These are phyloP conservation scores for Aspergillus glaucus DNA, from an alignment of 2,329 filamentous ascomycete genomes.

Conservation along the genomic window DNA sequence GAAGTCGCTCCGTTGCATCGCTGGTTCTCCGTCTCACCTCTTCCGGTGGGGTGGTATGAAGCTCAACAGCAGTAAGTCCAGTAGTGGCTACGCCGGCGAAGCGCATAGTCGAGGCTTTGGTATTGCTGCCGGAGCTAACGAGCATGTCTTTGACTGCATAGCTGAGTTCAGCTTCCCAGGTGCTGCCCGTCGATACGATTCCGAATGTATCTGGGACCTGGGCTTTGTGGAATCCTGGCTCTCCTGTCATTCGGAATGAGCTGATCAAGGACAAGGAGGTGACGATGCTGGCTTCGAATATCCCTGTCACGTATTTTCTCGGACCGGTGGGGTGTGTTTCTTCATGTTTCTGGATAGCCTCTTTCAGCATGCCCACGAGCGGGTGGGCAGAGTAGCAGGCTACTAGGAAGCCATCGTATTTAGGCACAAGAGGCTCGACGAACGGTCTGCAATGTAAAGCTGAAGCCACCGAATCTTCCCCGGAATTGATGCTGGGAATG, in stretches of 20 bases:
- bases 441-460: constrained; percentile 56
- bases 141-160: constrained; percentile 61
- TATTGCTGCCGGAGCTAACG: constrained; percentile 39
- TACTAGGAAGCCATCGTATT: constrained; percentile 69
- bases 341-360: constrained; percentile 29
- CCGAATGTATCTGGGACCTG: constrained; percentile 56
- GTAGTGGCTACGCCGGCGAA: constrained; percentile 81
- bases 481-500: constrained; percentile 73
- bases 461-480: constrained; percentile 59
- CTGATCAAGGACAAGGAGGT: constrained; percentile 53
- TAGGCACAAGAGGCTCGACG: constrained; percentile 36
- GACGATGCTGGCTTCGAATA: constrained; percentile 77
- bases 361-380: constrained; percentile 58
- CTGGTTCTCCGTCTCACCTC: constrained; percentile 61
- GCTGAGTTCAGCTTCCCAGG: constrained; percentile 70
- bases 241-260: constrained; percentile 26
- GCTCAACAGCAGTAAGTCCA: constrained; percentile 69
- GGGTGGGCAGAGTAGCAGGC: constrained; percentile 86
- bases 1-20: constrained; percentile 61
- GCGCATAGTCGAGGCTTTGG: constrained; percentile 33
- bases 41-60: constrained; percentile 62
- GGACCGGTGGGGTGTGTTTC: constrained; percentile 11
- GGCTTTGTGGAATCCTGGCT: constrained; percentile 26
- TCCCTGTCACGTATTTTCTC: constrained; percentile 62
- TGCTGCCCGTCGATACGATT: constrained; percentile 79